Base-by-base conservation (phyloP, 805 yeast genomes). In the Kazachstania africana region DNA sequence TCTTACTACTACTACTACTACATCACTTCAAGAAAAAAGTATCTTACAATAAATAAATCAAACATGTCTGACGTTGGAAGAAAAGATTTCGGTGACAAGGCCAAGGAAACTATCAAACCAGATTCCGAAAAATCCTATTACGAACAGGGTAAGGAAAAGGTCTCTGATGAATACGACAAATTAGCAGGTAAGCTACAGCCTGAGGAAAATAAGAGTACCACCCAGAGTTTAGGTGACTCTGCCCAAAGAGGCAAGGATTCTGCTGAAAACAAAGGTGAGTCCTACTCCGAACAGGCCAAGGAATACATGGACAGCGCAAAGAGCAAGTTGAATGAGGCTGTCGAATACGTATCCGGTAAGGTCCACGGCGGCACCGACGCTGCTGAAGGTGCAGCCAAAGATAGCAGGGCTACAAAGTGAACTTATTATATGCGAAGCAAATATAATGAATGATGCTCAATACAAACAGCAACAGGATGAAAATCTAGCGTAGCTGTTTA, bases 41-140 rank as follows among this genome's bases (percentile, higher is more conserved):
- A n/a, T n/a, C n/a, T n/a, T 23, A 26, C 32, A 33, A 19, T 19
- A 33, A 26, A 19, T 27, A 26, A 18, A 35, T 16, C 20, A 30
- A 22, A 26, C 40, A 62, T 62, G 67, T 61, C 67, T 36, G 67
- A 62, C 62, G 52, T 68, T 39, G 82, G 79, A 49, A 79, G 94
- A 78, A 83, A 84, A 65, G 62, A 70, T 55, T 68, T 83, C 53
- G 45, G 75, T 42, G 78, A 78, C 55, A 80, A 82, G 61, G 61
- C 70, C 45, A 36, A 68, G 33, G 94, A 83, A 66, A 50, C 69
- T 26, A 37, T 78, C 26, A 78, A 70, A 43, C 94, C 94, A 43
- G 77, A 83, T 40, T 59, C 70, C 36, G 69, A 78, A 58, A 84
- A 84, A 64, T 47, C 75, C 24, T 58, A 62, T 49, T 56, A 62